Base-by-base conservation (phyloP, 345 rosid species). In the Populus davidiana region DNA sequence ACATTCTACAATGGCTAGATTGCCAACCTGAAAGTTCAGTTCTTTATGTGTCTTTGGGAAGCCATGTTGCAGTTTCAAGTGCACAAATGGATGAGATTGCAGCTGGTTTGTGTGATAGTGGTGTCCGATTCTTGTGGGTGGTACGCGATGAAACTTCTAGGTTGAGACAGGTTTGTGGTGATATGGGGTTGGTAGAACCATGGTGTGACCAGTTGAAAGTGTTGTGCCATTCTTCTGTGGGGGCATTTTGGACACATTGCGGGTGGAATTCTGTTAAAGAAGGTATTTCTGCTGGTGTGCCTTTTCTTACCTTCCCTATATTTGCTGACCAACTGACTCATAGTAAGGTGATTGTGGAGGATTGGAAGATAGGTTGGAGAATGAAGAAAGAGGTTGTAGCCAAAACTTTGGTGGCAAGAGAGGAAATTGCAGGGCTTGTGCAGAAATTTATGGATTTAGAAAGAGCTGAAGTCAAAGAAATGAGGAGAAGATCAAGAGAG, bases 321-420 rank as follows among this genome's bases (percentile, higher is more conserved):
- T 0, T 18, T 13, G 62, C 38, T 5, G 79, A 76, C n/a, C 79
- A 76, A 43, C 21, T 69, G 59, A 35, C 81, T 12, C 85, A 89
- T 23, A 82, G 86, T 5, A 89, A 83, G 83, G 74, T 75, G 7
- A 49, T 20, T 44, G 92, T 88, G 6, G 92, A 76, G 33, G 72
- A 76, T 36, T 76, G 79, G 73, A 76, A 68, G 44, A 59, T 69
- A 12, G 79, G 79, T 18, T 68, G 64, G 65, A 68, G 49, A 29
- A 17, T 69, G 27, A 63, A 17, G 74, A 72, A 77, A 73, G 75
- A 29, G 14, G 50, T 50, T 23, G 68, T 69, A 23, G 62, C 11
- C 1, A 56, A 85, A 18, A 78, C 73, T 62, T 66, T 87, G 79
- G 78, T 85, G 50, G 80, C 62, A 39, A 81, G 78, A 71, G 83